Evolutionary conservation across 176 grass and related monocot genomes (phyloP).

Genomic region (Oryza brachyantha): DNA sequence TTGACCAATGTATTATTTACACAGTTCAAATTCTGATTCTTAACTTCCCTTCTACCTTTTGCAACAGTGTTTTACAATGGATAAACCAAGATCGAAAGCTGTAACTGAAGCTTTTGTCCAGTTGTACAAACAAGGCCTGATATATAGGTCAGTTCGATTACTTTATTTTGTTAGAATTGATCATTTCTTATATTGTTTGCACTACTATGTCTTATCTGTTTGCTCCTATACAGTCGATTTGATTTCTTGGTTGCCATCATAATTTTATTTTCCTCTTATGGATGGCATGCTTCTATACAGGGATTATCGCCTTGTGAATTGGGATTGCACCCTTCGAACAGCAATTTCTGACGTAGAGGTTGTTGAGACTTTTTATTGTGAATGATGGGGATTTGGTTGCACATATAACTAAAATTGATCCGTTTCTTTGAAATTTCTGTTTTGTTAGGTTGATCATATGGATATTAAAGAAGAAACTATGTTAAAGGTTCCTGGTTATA

Average conservation of each 20-base stretch:
- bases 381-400: neutral
- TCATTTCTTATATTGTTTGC: neutral
- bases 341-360: slow-evolving; percentile 74
- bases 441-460: slow-evolving; percentile 44
- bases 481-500: slow-evolving; percentile 70
- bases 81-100: slow-evolving; percentile 58
- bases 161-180: neutral
- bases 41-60: slow-evolving; percentile 8
- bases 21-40: neutral
- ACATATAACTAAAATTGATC: neutral
- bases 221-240: too few species aligned
- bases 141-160: slow-evolving; percentile 63
- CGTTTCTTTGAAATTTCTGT: neutral
- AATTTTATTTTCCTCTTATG: neutral
- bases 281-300: neutral
- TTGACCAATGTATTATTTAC: neutral
- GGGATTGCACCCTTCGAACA: slow-evolving; percentile 82
- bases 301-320: slow-evolving; percentile 78
- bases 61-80: slow-evolving; percentile 68
- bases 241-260: neutral
- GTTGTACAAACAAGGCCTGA: slow-evolving; percentile 62
- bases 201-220: neutral
- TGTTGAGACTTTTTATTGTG: neutral
- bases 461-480: slow-evolving; percentile 69
- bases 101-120: slow-evolving; percentile 82